Conservation (phyloP, 1,284 basidiomycete genomes). For the Pseudozyma thailandica region DNA sequence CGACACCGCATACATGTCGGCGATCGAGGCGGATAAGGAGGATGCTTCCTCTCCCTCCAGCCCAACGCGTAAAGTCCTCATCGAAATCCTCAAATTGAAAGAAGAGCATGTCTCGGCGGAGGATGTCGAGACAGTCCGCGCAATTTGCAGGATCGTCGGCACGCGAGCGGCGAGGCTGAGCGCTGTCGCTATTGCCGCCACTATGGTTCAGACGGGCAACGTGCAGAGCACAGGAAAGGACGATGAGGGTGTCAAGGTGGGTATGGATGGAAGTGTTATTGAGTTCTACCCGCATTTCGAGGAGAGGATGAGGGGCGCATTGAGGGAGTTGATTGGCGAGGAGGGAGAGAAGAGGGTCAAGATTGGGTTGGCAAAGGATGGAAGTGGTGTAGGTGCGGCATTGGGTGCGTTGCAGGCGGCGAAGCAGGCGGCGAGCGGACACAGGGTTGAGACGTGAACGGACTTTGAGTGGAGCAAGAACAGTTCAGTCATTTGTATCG, state of each 20-base stretch:
- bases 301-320: conserved; percentile 77
- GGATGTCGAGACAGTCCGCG: conserved; percentile 80
- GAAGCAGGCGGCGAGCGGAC: conserved; percentile 54
- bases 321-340: conserved; percentile 80
- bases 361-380: conserved; percentile 94
- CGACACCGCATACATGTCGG: conserved; percentile 91
- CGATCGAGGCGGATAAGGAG: conserved; percentile 74
- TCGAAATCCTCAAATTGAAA: conserved; percentile 75
- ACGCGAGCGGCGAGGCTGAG: conserved; percentile 84
- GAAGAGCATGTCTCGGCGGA: conserved; percentile 68
- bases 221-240: conserved; percentile 71
- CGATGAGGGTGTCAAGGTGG: conserved; percentile 46
- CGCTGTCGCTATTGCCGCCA: conserved; percentile 85
- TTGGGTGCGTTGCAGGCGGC: conserved; percentile 54
- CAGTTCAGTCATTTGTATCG: no score
- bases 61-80: conserved; percentile 73
- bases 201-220: conserved; percentile 81
- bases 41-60: conserved; percentile 25
- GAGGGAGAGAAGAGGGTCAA: conserved; percentile 81
- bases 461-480: no score
- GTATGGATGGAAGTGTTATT: conserved; percentile 74
- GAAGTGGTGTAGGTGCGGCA: conserved; percentile 84
- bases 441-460: conserved; percentile 48
- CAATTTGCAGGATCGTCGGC: conserved; percentile 81
- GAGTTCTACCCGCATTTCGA: conserved; percentile 80